These are phyloP conservation scores for Ochromonas danica DNA, from an alignment of 108 stramenopile genomes.

Conservation along the genomic window DNA sequence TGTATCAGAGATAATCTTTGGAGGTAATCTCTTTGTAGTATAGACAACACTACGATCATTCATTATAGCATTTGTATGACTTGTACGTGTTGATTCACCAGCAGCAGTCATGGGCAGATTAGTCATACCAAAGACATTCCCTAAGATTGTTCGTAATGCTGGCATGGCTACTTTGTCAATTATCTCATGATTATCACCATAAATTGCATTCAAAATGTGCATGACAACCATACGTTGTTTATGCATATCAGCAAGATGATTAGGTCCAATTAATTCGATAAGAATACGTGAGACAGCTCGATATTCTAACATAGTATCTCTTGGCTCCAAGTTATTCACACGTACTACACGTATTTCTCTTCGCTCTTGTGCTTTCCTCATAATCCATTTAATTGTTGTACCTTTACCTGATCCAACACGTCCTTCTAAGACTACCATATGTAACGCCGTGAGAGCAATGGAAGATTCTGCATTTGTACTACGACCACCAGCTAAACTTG, in stretches of 20 bases:
- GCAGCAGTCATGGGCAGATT: background rate
- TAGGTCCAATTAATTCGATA: background rate
- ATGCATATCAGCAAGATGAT: background rate
- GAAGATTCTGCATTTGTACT: too few species aligned
- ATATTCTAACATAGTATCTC: background rate
- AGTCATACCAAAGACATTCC: background rate
- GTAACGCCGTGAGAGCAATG: too few species aligned
- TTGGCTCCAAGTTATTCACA: background rate
- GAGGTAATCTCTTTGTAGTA: too few species aligned
- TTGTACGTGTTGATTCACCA: background rate
- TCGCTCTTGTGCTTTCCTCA: background rate
- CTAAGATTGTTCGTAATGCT: background rate
- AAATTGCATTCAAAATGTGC: background rate
- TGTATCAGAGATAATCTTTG: background rate
- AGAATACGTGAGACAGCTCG: background rate
- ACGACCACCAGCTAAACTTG: too few species aligned
- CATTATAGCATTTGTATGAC: background rate
- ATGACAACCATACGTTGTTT: background rate
- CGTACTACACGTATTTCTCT: background rate
- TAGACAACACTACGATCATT: too few species aligned
- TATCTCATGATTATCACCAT: background rate
- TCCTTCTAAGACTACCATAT: background rate
- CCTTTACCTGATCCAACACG: background rate
- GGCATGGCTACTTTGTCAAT: background rate
- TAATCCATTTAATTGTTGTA: background rate